Evolutionary conservation across 2,329 filamentous ascomycete genomes (phyloP), one percentile per base, ranked within the genome.

Genomic region (Colletotrichum euphorbiae): DNA sequence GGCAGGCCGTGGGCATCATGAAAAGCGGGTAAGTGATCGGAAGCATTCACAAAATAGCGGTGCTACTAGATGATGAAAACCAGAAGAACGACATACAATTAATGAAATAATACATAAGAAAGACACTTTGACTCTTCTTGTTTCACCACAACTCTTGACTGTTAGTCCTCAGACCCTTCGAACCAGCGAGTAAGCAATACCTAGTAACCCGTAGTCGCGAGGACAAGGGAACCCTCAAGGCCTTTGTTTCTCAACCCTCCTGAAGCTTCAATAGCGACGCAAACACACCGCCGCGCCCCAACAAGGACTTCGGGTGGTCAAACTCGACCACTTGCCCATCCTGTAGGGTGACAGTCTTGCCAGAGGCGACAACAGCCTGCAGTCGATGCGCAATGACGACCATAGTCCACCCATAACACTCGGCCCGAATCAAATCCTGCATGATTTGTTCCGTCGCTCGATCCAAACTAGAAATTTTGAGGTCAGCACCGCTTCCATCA

Each of bases 311-410:
- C 0, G 60, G 65, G 0, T 42, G 31, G 13, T 65, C 46, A 50
- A 68, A 68, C 8, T 68, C 65, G 0, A 48, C 65, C 5, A 65
- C 61, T 11, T n/a, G 8, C 2, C 65, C 61, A 42, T 68, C 61
- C 46, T 59, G 54, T 40, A 68, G 40, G 9, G 54, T 40, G 3
- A 83, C 77, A 28, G 87, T 79, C 19, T 77, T 78, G 72, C 88
- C 85, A 74, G 83, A 85, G 67, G 83, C 82, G 46, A 83, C 76
- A 42, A 87, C 82, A 3, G 83, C 84, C 6, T 79, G 76, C n/a
- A 82, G 70, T 21, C 80, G 77, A 74, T 82, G 77, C 62, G 75
- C 77, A 2, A 80, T 75, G 69, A 77, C 78, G 17, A 81, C 70
- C 21, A 91, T 82, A 0, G 89, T 91, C 71, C 77, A 77, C 6